phyloP scores from a whole-genome alignment of 345 rosid species.

The Gossypium arboreum region DNA sequence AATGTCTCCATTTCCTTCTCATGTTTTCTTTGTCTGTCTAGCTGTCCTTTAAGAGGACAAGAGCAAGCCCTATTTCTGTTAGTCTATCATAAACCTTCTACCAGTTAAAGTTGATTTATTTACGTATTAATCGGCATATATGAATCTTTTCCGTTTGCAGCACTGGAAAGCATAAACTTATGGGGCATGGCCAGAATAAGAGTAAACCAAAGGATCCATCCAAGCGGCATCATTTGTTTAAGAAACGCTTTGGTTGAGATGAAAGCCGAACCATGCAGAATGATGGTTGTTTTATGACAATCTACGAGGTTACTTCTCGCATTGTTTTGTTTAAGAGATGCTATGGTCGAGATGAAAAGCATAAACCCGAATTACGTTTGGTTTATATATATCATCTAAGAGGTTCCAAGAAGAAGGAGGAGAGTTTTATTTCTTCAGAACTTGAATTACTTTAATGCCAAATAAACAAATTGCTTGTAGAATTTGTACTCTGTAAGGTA shows the following conservation, averaged over 20 bases:
- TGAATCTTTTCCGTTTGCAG: conserved; percentile 25
- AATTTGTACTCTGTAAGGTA: not conserved
- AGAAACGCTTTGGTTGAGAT: conserved; percentile 50
- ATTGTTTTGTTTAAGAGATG: not conserved
- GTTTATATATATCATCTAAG: not conserved
- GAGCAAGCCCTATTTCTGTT: not conserved
- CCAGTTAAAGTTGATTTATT: not conserved
- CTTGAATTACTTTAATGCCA: too few species aligned
- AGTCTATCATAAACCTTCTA: not conserved
- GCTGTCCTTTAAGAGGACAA: not conserved
- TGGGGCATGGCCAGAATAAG: conserved; percentile 44
- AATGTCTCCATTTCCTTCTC: not conserved
- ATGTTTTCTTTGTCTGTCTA: conserved; percentile 26
- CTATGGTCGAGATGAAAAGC: not conserved
- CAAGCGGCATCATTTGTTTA: conserved; percentile 71
- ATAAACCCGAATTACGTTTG: not conserved
- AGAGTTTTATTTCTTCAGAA: not conserved
- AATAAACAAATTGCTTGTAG: not conserved
- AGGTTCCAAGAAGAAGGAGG: too few species aligned
- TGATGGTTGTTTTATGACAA: not conserved
- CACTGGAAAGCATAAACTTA: conserved; percentile 39
- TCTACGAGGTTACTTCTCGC: not conserved
- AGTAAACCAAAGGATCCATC: conserved; percentile 76
- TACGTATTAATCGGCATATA: not conserved
- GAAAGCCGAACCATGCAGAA: not conserved